Evolutionary conservation across 208 protist genomes (phyloP).

Genomic region (Wallacemonas rigidus): DNA sequence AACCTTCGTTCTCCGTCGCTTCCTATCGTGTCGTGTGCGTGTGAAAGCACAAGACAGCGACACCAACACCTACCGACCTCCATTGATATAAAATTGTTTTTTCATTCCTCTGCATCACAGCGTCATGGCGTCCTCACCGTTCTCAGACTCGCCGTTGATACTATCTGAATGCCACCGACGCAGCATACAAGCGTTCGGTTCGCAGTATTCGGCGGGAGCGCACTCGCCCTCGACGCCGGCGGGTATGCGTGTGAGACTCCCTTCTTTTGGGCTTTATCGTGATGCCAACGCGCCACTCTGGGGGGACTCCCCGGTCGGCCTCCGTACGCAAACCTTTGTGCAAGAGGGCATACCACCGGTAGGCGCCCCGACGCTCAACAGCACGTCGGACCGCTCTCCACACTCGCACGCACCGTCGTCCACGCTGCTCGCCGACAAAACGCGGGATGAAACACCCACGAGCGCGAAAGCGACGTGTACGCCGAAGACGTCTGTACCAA

Average conservation of each 20-base stretch:
- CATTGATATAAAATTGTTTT: too few species aligned
- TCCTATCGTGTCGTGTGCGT: too few species aligned
- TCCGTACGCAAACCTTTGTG: conserved; percentile 4
- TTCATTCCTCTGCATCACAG: too few species aligned
- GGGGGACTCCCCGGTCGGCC: neutral
- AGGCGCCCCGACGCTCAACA: neutral
- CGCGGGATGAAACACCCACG: neutral
- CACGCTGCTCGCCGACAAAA: too few species aligned
- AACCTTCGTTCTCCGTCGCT: neutral
- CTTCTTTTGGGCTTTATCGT: neutral
- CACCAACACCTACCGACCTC: too few species aligned
- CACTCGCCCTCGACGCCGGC: neutral
- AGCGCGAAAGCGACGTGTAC: neutral
- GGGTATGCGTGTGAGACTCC: neutral
- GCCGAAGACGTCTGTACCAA: neutral
- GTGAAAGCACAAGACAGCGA: too few species aligned
- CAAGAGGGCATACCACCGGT: neutral
- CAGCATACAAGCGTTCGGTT: too few species aligned
- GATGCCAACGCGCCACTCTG: neutral
- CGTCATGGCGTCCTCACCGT: too few species aligned
- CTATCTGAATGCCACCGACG: too few species aligned
- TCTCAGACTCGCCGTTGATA: too few species aligned
- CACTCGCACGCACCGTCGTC: neutral
- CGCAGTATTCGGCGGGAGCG: too few species aligned
- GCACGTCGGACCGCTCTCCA: neutral